A percentile compares a stretch with the other conserved stretches of the same genome.
phyloP scores from a whole-genome alignment of 1,139 yeast species.

The Debaryomycetaceae sp. region DNA sequence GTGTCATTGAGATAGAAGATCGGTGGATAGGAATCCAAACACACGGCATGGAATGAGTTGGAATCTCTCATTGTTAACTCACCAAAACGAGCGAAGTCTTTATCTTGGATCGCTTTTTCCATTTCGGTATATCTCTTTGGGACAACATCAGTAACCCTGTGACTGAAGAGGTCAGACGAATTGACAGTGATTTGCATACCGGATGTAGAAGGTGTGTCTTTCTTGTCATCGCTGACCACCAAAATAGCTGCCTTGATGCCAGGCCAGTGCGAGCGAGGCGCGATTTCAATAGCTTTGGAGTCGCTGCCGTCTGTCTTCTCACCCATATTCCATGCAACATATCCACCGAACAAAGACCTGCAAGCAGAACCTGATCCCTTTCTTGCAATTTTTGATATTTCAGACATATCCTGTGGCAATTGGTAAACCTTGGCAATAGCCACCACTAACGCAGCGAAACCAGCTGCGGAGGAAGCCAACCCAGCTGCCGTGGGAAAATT shows the following conservation, averaged over 20 bases:
- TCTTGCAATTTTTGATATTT: slow-evolving; percentile 88
- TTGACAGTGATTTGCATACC: slow-evolving; percentile 96
- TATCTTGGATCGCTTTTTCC: slow-evolving; percentile 68
- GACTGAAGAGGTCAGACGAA: slow-evolving; percentile 80
- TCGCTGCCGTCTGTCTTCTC: slow-evolving; percentile 66
- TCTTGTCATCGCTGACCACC: slow-evolving; percentile 89
- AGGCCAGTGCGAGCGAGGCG: slow-evolving; percentile 87
- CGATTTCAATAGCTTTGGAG: slow-evolving; percentile 89
- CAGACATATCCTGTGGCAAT: slow-evolving; percentile 78
- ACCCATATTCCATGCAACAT: slow-evolving; percentile 99
- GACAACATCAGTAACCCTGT: slow-evolving; percentile 76
- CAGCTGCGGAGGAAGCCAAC: slow-evolving; percentile 96
- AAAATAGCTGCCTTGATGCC: slow-evolving; percentile 85
- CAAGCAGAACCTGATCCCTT: slow-evolving; percentile 99
- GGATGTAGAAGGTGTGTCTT: slow-evolving; percentile 89
- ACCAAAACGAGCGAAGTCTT: slow-evolving; percentile 78
- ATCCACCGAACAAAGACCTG: slow-evolving; percentile 94
- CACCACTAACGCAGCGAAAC: slow-evolving; percentile 90
- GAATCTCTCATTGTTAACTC: slow-evolving; percentile 94
- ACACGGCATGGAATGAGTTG: slow-evolving; percentile 95
- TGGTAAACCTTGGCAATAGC: slow-evolving; percentile 81
- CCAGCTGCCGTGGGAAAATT: slow-evolving; percentile 99
- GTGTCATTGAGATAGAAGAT: slow-evolving; percentile 93
- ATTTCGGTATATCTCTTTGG: slow-evolving; percentile 80
- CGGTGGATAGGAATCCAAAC: slow-evolving; percentile 94